Percentiles rank a stretch among this genome's conserved stretches.
phyloP scores from a whole-genome alignment of 768 basidiomycete species.

The Hygrocybe coccinea region DNA sequence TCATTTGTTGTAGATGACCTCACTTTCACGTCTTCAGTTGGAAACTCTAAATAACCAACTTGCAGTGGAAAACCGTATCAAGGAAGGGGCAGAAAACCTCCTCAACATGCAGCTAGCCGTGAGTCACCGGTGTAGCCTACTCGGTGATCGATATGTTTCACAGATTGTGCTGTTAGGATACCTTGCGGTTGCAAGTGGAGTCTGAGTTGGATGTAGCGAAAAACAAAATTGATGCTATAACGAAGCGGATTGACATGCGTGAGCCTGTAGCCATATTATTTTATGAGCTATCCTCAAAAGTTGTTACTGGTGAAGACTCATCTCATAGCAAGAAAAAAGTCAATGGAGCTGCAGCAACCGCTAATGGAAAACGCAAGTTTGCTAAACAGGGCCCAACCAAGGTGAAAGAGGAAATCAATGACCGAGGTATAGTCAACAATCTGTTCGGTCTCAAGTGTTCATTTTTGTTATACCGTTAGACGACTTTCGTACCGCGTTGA shows the following conservation, averaged over 20 bases:
- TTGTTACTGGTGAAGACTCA: conserved; percentile 24
- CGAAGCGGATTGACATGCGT: conserved; percentile 54
- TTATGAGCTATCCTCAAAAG: background rate
- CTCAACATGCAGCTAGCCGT: conserved; percentile 63
- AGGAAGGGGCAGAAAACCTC: conserved; percentile 89
- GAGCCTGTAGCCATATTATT: conserved; percentile 19
- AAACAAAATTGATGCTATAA: conserved; percentile 64
- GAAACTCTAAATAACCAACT: conserved; percentile 63
- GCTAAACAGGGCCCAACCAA: conserved; percentile 14
- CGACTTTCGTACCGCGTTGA: conserved; percentile 68
- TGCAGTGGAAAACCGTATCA: conserved; percentile 74
- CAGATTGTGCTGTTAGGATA: conserved; percentile 38
- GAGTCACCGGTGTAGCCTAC: conserved; percentile 15
- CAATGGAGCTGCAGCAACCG: conserved; percentile 8
- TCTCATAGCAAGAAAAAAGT: conserved; percentile 25
- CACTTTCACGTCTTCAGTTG: conserved; percentile 41
- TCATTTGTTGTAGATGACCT: background rate
- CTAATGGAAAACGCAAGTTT: conserved; percentile 19
- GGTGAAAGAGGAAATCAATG: conserved; percentile 25
- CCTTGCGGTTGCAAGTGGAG: conserved; percentile 67
- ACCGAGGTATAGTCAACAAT: conserved; percentile 35
- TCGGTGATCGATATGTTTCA: conserved; percentile 3
- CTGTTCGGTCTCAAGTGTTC: conserved; percentile 1
- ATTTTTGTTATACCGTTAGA: conserved; percentile 37
- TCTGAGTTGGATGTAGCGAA: conserved; percentile 73